Conservation (phyloP, 2,329 filamentous ascomycete genomes). For the Chaetomiaceae sp. region DNA sequence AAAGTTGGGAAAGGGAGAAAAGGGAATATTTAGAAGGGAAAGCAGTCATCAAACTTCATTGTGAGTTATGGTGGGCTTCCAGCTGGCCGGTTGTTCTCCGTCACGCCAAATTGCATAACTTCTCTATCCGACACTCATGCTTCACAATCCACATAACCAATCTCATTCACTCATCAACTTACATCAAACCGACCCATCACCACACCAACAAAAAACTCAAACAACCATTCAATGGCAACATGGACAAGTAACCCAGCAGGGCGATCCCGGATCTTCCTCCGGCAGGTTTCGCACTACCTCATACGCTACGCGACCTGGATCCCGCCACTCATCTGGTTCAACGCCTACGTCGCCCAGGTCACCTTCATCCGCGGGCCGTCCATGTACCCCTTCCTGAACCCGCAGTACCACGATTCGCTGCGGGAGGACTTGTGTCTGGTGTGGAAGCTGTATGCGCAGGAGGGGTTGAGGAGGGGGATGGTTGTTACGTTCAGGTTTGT, state of each 20-base stretch:
- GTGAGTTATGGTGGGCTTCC: no score
- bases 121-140: no score
- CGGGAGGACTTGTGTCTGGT: constrained; percentile 54
- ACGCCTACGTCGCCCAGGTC: constrained; percentile 56
- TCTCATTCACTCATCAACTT: neutral
- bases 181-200: neutral
- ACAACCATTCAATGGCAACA: constrained; percentile 13
- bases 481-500: constrained; percentile 63
- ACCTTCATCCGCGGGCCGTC: constrained; percentile 57
- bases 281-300: constrained; percentile 42
- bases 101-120: no score
- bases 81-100: no score
- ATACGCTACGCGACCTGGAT: constrained; percentile 57
- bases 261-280: constrained; percentile 26
- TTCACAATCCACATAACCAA: constrained; percentile 1
- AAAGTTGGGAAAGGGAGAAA: no score
- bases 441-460: constrained; percentile 54
- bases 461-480: constrained; percentile 64
- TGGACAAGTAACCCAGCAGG: constrained; percentile 12
- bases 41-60: no score
- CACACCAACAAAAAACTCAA: neutral
- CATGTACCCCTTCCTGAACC: constrained; percentile 76
- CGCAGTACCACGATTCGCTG: constrained; percentile 55
- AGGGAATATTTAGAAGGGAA: no score
- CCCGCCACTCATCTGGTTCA: constrained; percentile 58